phyloP scores from a whole-genome alignment of 2,329 filamentous ascomycete species.

The Colletotrichum echinochloae region DNA sequence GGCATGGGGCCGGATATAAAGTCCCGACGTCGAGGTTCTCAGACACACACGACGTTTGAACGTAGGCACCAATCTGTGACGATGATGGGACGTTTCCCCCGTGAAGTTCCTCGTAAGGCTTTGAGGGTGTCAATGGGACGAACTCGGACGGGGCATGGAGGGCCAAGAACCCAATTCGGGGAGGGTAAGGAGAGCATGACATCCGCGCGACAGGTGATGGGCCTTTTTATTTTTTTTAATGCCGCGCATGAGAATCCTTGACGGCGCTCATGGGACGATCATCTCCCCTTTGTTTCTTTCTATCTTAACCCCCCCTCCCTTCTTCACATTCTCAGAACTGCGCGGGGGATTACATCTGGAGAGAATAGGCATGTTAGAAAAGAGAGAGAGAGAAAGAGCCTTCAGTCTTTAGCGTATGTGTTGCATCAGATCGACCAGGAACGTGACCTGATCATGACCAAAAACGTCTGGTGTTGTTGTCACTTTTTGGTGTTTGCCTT shows the following conservation, averaged over 20 bases:
- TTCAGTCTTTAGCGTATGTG: background rate
- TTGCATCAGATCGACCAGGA: background rate
- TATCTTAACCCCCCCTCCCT: background rate
- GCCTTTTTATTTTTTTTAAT: background rate
- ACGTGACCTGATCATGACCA: too few relatives aligned
- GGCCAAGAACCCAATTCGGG: background rate
- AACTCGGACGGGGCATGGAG: background rate
- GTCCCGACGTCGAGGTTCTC: background rate
- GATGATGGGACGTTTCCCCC: background rate
- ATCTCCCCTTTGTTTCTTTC: background rate
- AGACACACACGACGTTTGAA: background rate
- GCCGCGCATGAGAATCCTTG: conserved; percentile 26
- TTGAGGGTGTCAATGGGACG: background rate
- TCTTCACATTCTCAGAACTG: background rate
- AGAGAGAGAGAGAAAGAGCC: background rate
- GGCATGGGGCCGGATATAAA: background rate
- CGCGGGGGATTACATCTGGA: background rate
- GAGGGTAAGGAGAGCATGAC: background rate
- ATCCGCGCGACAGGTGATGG: conserved; percentile 1
- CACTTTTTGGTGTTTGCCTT: too few relatives aligned
- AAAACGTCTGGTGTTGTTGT: conserved; percentile 1
- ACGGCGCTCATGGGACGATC: background rate
- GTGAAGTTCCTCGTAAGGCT: background rate
- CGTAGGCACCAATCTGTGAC: background rate
- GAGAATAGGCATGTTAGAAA: background rate